phyloP scores from a whole-genome alignment of 2,329 filamentous ascomycete genomes.

The Tetracladium maxilliforme region DNA sequence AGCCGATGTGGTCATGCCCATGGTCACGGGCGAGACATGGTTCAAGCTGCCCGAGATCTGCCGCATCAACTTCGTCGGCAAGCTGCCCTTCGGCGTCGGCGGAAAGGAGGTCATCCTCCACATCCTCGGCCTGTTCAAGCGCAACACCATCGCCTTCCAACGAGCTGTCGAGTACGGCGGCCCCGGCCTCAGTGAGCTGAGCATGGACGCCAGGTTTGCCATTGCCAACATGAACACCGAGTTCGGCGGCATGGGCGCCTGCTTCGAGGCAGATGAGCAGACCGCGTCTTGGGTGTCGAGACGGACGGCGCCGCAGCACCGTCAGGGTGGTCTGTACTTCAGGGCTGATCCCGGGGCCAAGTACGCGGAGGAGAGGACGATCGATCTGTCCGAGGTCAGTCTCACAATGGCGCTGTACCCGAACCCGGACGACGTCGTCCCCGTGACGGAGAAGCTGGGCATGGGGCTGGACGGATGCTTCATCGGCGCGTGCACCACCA shows the following conservation, averaged over 20 bases:
- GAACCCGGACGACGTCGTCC: conserved; percentile 25
- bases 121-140: conserved; percentile 23
- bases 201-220: conserved; percentile 26
- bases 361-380: conserved; percentile 19
- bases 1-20: conserved; percentile 26
- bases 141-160: conserved; percentile 27
- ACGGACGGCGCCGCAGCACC: conserved; percentile 18
- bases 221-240: conserved; percentile 31
- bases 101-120: conserved; percentile 31
- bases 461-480: conserved; percentile 24
- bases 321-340: conserved; percentile 19
- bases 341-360: conserved; percentile 19
- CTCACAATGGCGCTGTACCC: conserved; percentile 24
- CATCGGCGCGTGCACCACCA: conserved; percentile 29
- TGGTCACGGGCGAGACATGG: conserved; percentile 30
- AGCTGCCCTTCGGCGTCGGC: conserved; percentile 18
- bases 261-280: conserved; percentile 22
- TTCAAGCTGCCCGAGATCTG: conserved; percentile 27
- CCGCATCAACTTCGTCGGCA: conserved; percentile 21
- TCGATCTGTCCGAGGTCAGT: conserved; percentile 21
- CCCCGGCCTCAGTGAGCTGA: conserved; percentile 20
- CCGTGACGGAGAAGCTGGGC: conserved; percentile 16
- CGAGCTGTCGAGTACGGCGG: conserved; percentile 28
- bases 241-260: conserved; percentile 25
- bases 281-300: conserved; percentile 18